A percentile compares a stretch with the other conserved stretches of the same genome.
phyloP scores from a whole-genome alignment of 2,329 filamentous ascomycete species.

The Neofusicoccum umdonicola region DNA sequence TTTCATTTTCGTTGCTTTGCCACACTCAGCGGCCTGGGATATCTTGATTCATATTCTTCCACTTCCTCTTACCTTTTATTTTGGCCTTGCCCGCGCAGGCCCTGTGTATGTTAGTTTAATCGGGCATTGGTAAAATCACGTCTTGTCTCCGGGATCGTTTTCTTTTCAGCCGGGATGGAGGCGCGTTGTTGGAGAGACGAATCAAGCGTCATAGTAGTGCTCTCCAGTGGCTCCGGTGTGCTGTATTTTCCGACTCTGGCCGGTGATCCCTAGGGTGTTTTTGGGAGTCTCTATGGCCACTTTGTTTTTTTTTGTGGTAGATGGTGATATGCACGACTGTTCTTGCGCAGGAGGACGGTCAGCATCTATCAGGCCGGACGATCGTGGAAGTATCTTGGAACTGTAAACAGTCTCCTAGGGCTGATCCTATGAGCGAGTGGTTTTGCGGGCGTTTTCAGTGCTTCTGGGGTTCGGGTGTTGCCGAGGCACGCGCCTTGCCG shows the following conservation, averaged over 20 bases:
- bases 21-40: no score
- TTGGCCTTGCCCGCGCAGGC: background rate
- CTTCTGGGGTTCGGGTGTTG: background rate
- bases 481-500: background rate
- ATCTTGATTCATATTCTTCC: no score
- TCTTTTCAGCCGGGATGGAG: background rate
- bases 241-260: background rate
- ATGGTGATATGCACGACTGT: no score
- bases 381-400: background rate
- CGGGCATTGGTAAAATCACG: slow-evolving; percentile 7
- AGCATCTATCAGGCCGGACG: no score
- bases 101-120: slow-evolving; percentile 12
- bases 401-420: background rate
- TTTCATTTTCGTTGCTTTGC: background rate
- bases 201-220: background rate
- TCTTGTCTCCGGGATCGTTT: background rate
- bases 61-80: background rate
- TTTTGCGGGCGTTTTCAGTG: background rate
- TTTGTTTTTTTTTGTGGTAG: background rate
- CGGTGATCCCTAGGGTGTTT: background rate
- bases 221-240: background rate
- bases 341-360: no score
- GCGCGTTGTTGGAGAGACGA: background rate
- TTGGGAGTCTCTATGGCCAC: background rate
- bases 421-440: background rate